Evolutionary conservation across 1,139 yeast genomes (phyloP).

Genomic region (Entelexis sorbosivorans): DNA sequence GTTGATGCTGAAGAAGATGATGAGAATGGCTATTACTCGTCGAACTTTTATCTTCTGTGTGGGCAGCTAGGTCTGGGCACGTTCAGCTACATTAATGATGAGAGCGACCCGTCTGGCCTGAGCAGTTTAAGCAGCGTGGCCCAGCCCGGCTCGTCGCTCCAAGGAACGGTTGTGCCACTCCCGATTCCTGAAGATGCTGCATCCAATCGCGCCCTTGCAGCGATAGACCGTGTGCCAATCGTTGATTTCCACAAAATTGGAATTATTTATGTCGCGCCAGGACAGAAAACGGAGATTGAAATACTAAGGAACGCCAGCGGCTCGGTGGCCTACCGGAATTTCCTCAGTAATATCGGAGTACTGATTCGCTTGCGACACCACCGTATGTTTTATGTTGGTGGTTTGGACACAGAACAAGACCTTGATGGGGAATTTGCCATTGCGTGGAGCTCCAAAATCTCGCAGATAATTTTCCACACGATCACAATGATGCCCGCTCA

Average conservation of each 20-base stretch:
- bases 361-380: slow-evolving; percentile 47
- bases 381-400: slow-evolving; percentile 58
- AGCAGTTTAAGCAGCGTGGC: background rate
- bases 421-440: slow-evolving; percentile 68
- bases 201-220: slow-evolving; percentile 47
- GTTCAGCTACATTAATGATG: slow-evolving; percentile 1
- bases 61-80: slow-evolving; percentile 17
- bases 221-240: slow-evolving; percentile 67
- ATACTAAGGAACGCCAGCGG: slow-evolving; percentile 58
- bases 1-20: slow-evolving; percentile 9
- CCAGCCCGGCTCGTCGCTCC: background rate
- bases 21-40: slow-evolving; percentile 10
- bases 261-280: slow-evolving; percentile 57
- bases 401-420: slow-evolving; percentile 58
- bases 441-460: slow-evolving; percentile 59
- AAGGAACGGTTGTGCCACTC: slow-evolving; percentile 29
- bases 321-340: slow-evolving; percentile 49
- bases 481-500: slow-evolving; percentile 66
- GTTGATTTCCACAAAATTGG: slow-evolving; percentile 76
- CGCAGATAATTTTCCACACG: slow-evolving; percentile 66
- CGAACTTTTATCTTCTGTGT: slow-evolving; percentile 16
- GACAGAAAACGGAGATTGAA: slow-evolving; percentile 53
- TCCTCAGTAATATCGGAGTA: slow-evolving; percentile 49
- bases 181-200: slow-evolving; percentile 41
- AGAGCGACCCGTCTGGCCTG: background rate